Evolutionary conservation across 306 rosid species (phyloP).

Genomic region (Macrotyloma uniflorum): DNA sequence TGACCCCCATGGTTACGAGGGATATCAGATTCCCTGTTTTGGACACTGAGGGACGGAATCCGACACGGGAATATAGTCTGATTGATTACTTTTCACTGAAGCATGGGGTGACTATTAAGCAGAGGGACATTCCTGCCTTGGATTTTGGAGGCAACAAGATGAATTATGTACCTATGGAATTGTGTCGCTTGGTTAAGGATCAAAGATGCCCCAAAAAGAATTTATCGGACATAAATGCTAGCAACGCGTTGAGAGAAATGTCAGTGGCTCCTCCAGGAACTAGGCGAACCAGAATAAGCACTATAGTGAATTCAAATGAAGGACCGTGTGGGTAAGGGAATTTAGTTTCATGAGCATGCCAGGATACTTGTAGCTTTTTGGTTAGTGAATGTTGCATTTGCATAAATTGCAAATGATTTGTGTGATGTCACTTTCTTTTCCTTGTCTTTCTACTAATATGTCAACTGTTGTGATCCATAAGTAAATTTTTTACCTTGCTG

Average conservation of each 20-base stretch:
- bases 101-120: constrained; percentile 19
- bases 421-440: not conserved
- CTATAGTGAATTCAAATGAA: constrained; percentile 42
- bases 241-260: constrained; percentile 38
- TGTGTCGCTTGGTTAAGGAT: constrained; percentile 65
- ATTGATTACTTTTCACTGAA: constrained; percentile 46
- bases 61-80: constrained; percentile 27
- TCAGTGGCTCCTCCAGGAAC: constrained; percentile 38
- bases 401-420: not conserved
- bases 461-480: not conserved
- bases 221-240: constrained; percentile 28
- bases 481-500: not conserved
- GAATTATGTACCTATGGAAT: constrained; percentile 68
- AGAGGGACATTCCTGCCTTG: constrained; percentile 57
- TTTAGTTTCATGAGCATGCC: not conserved
- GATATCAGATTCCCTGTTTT: constrained; percentile 36
- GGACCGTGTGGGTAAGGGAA: constrained; percentile 75
- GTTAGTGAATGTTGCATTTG: not conserved
- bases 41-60: constrained; percentile 41
- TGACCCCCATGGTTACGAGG: constrained; percentile 37
- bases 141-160: constrained; percentile 50
- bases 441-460: not conserved
- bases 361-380: not conserved
- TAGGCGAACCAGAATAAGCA: constrained; percentile 41
- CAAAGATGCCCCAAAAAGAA: constrained; percentile 62